A percentile compares a stretch with the other conserved stretches of the same genome.
Conservation (phyloP, 768 basidiomycete genomes). For the Amanita muscaria region DNA sequence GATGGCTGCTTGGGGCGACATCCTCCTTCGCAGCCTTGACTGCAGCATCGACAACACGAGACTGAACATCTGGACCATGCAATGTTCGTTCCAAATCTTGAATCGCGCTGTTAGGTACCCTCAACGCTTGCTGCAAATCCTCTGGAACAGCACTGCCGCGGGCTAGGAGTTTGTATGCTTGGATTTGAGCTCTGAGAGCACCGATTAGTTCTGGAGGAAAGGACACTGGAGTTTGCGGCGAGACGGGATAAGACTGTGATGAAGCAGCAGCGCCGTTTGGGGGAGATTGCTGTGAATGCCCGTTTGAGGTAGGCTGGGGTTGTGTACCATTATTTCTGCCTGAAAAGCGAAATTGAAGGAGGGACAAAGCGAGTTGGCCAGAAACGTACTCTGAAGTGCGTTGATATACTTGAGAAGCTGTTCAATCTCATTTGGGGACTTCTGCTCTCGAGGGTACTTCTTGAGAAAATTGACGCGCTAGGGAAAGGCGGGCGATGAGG, state of each 20-base stretch:
- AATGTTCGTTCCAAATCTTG: constrained; percentile 59
- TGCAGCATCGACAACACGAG: constrained; percentile 63
- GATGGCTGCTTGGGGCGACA: constrained; percentile 12
- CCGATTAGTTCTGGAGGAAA: constrained; percentile 71
- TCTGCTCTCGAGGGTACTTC: constrained; percentile 43
- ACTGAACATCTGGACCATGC: constrained; percentile 47
- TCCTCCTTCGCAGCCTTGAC: constrained; percentile 64
- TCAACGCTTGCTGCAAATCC: constrained; percentile 59
- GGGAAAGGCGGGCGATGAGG: constrained; percentile 7
- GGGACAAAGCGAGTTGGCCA: constrained; percentile 4
- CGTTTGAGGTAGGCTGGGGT: constrained; percentile 35
- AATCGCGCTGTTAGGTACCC: constrained; percentile 50
- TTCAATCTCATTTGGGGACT: constrained; percentile 37
- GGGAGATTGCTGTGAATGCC: constrained; percentile 32
- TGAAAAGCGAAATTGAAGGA: constrained; percentile 14
- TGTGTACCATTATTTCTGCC: constrained; percentile 25
- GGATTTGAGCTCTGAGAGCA: constrained; percentile 73
- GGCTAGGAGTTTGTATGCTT: constrained; percentile 67
- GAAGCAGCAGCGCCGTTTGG: constrained; percentile 37
- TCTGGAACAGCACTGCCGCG: constrained; percentile 63
- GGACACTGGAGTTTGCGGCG: constrained; percentile 67
- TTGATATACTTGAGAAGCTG: constrained; percentile 40
- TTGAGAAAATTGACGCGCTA: constrained; percentile 43
- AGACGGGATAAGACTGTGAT: constrained; percentile 37
- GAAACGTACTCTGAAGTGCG: constrained; percentile 30